Percentiles rank a stretch among this genome's conserved stretches.
phyloP scores from a whole-genome alignment of 306 rosid species.

The Pueraria montana region DNA sequence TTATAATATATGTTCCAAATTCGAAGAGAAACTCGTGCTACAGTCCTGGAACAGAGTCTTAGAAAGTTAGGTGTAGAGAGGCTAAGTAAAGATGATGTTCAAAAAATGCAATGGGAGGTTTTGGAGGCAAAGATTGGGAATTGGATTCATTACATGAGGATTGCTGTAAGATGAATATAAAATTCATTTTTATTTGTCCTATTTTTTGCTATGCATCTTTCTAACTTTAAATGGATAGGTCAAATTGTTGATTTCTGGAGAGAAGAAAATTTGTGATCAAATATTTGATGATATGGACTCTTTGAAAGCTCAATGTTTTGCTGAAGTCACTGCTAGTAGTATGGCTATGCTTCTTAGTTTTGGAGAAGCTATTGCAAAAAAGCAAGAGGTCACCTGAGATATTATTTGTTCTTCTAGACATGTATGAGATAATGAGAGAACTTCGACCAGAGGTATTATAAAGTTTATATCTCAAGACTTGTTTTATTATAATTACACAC shows the following conservation, averaged over 20 bases:
- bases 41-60: slow-evolving; percentile 86
- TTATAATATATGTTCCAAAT: slow-evolving; percentile 41
- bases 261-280: slow-evolving; percentile 90
- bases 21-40: slow-evolving; percentile 85
- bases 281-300: slow-evolving; percentile 80
- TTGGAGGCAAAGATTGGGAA: slow-evolving; percentile 99
- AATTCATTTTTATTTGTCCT: slow-evolving; percentile 34
- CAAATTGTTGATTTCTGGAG: slow-evolving; percentile 68
- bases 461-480: slow-evolving; percentile 20
- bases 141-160: slow-evolving; percentile 97
- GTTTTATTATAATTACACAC: slow-evolving; percentile 13
- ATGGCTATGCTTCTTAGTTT: slow-evolving; percentile 89
- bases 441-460: slow-evolving; percentile 85
- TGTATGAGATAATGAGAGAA: slow-evolving; percentile 99
- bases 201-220: slow-evolving; percentile 28
- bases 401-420: slow-evolving; percentile 93
- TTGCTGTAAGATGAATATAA: slow-evolving; percentile 72
- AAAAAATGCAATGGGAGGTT: slow-evolving; percentile 99
- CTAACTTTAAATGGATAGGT: slow-evolving; percentile 66
- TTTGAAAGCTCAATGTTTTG: slow-evolving; percentile 84
- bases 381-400: slow-evolving; percentile 99
- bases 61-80: slow-evolving; percentile 96
- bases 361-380: slow-evolving; percentile 97
- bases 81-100: slow-evolving; percentile 94
- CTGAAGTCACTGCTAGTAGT: slow-evolving; percentile 86